Evolutionary conservation across 768 basidiomycete genomes (phyloP), one percentile per base, ranked within the genome.

Genomic region (Daedaleopsis sinensis): DNA sequence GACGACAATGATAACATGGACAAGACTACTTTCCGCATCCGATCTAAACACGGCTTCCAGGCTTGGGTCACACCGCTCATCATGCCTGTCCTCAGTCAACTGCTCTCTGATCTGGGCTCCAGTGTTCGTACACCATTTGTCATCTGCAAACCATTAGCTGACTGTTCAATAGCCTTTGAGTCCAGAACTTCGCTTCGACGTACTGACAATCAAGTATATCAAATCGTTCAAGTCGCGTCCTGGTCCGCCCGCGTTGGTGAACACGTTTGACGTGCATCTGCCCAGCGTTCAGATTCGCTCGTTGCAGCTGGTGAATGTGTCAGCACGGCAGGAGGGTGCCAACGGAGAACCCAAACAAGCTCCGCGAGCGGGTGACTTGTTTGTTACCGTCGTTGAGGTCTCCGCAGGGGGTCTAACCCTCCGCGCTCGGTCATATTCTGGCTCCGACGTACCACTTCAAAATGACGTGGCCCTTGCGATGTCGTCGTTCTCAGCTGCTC

Each of bases 21-120:
- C 32, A 73, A 70, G 15, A 80, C 75, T 3, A 77, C 77, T 8
- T 65, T 79, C 38, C 82, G 84, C 32, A 59, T 86, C 35, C 73
- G 72, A 38, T 79, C 73, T 57, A 65, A 66, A 32, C 74, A 73
- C 32, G 73, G 74, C 19, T 51, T 84, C 15, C 72, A 75, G 39
- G 50, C 86, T 18, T 73, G 75, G 46, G 57, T 87, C n/a, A 88
- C 85, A 6, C 89, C 90, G 3, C 74, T 90, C 19, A 51, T 85
- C 18, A 60, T 84, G 39, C 74, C 78, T 18, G 79, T 78, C 48
- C 69, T 76, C n/a, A 68, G 70, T 36, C 70, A 70, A 55, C 67
- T 91, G 18, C 78, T 82, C 66, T 72, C 81, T 46, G 87, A 86
- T 49, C 61, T 83, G 42, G 73, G 74, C 57, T 71, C 67, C 27